Percentiles rank a stretch among this genome's conserved stretches.
phyloP scores from a whole-genome alignment of 2,329 filamentous ascomycete species.

The Metarhizium anisopliae region DNA sequence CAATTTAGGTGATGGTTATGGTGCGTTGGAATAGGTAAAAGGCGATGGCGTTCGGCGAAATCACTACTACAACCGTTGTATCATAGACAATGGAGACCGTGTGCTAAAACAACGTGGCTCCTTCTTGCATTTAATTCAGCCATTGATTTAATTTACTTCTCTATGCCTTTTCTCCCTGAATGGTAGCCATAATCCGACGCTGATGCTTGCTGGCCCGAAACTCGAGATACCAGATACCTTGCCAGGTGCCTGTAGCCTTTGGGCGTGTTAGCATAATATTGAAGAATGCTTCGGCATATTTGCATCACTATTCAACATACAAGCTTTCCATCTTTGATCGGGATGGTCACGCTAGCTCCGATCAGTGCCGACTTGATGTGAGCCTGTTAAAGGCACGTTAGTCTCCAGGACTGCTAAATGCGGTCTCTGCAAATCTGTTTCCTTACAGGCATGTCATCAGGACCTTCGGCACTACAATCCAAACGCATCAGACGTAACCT shows the following conservation, averaged over 20 bases:
- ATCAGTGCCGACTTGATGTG: slow-evolving; percentile 90
- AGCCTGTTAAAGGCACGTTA: slow-evolving; percentile 39
- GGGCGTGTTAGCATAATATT: background rate
- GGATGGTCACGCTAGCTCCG: slow-evolving; percentile 82
- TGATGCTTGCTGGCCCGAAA: slow-evolving; percentile 71
- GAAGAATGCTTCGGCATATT: background rate
- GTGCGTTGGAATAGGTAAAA: slow-evolving; percentile 14
- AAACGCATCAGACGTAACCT: background rate
- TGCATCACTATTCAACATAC: slow-evolving; percentile 30
- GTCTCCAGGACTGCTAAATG: background rate
- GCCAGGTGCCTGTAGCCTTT: slow-evolving; percentile 63
- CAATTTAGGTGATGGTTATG: slow-evolving; percentile 15
- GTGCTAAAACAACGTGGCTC: background rate
- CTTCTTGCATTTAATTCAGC: slow-evolving; percentile 1
- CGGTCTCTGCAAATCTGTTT: background rate
- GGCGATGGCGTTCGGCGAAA: slow-evolving; percentile 29
- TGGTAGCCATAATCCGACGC: slow-evolving; percentile 81
- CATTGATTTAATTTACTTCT: background rate
- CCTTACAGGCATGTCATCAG: slow-evolving; percentile 83
- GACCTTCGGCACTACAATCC: slow-evolving; percentile 60
- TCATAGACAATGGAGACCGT: slow-evolving; percentile 6
- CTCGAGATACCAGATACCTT: slow-evolving; percentile 91
- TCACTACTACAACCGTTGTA: slow-evolving; percentile 2
- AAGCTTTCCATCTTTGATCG: slow-evolving; percentile 78
- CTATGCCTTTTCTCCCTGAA: slow-evolving; percentile 70